These are phyloP conservation scores for Daucus carota DNA, from an alignment of 129 eudicot genomes.

Conservation along the genomic window DNA sequence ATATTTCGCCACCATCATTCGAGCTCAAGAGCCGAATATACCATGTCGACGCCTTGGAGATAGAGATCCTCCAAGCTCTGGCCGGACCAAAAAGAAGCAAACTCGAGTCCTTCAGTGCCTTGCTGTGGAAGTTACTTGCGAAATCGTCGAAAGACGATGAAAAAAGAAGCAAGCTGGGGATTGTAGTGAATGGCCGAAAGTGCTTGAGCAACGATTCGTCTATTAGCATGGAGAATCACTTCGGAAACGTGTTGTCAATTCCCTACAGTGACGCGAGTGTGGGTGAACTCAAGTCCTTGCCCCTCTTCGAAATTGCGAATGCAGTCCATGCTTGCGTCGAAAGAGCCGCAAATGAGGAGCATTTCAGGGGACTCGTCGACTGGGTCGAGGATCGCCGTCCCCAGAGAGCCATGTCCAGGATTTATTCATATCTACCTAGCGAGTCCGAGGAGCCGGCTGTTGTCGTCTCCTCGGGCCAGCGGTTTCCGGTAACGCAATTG, in stretches of 20 bases:
- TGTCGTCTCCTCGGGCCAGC: conserved; percentile 73
- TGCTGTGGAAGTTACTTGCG: conserved; percentile 32
- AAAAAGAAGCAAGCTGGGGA: conserved; percentile 11
- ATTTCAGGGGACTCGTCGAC: no score
- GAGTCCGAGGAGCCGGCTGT: no score
- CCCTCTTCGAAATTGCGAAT: no score
- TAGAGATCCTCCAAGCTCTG: conserved; percentile 19
- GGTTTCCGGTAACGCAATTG: conserved; percentile 42
- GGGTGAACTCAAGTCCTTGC: no score
- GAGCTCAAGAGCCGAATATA: conserved; percentile 33
- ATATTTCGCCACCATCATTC: background rate
- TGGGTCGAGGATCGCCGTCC: no score
- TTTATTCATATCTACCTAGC: no score
- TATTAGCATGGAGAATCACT: no score
- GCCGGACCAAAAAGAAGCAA: conserved; percentile 19
- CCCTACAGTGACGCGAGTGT: no score
- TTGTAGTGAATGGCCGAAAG: conserved; percentile 17
- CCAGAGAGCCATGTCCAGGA: no score
- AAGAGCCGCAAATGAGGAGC: no score
- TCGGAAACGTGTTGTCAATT: no score
- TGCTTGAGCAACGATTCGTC: background rate
- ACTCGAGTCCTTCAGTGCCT: conserved; percentile 36
- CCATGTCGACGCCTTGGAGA: conserved; percentile 8
- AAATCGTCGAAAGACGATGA: background rate
- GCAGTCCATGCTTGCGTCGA: no score